Base-by-base conservation (phyloP, 768 basidiomycete species). In the Trametes meyenii region DNA sequence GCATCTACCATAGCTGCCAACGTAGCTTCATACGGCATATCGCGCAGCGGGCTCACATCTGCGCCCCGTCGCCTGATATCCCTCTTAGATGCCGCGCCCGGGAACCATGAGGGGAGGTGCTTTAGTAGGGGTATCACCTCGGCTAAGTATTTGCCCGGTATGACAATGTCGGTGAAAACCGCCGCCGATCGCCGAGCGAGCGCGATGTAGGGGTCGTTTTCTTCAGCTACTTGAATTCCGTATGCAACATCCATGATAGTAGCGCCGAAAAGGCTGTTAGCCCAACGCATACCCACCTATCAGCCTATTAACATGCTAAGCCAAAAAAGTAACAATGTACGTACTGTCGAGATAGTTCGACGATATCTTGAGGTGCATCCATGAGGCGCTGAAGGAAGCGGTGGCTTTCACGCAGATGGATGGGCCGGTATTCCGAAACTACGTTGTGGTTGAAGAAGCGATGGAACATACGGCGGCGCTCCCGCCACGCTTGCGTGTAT, bases 81-180 rank as follows among this genome's bases (percentile, higher is more conserved):
- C n/a, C n/a, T n/a, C n/a, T n/a, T n/a, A n/a, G n/a, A 71, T 2
- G 53, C 38, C 11, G 69, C 66, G 13, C 70, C 70, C 7, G 71
- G 70, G 12, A 72, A 55, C 71, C 71, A 72, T 3, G 52, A 12
- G 6, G 67, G 70, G 4, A 67, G 19, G 26, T 65, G 42, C 24
- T 55, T 50, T 35, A 69, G 14, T 13, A 38, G 26, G 2, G 56
- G 56, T 5, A 50, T n/a, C 2, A 50, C 8, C 33, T 58, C 57
- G 49, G 43, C 57, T 4, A 58, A 1, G 26, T 50, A 58, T 19
- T 24, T 49, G 11, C 57, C 57, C 5, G 57, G 57, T 14, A 51
- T 40, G 0, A 42, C 40, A n/a, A 51, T 44, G 35, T 44, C 13
- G 42, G 4, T 43, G 49, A 58, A 58, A n/a, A 58, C 33, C 1